phyloP scores from a whole-genome alignment of 2,329 filamentous ascomycete species.

The Alternaria longipes region DNA sequence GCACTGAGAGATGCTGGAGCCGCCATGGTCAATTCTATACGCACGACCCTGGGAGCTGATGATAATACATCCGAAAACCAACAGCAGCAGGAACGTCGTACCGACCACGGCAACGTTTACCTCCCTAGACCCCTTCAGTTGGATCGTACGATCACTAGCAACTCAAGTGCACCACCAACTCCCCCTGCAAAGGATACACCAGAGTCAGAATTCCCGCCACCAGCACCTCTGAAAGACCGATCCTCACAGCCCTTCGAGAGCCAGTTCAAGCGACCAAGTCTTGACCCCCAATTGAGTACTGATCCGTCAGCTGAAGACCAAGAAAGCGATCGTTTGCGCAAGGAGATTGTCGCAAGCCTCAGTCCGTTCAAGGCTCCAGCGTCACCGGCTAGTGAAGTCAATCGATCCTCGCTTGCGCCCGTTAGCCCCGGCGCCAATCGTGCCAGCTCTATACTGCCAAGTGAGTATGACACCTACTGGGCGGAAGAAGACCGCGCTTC shows the following conservation, averaged over 20 bases:
- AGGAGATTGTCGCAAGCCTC: constrained; percentile 78
- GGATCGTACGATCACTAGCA: constrained; percentile 48
- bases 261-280: constrained; percentile 33
- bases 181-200: constrained; percentile 58
- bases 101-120: constrained; percentile 46
- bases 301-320: constrained; percentile 65
- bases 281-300: constrained; percentile 56
- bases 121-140: constrained; percentile 50
- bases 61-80: constrained; percentile 30
- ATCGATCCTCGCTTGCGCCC: constrained; percentile 39
- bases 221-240: constrained; percentile 51
- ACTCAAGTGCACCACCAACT: constrained; percentile 55
- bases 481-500: constrained; percentile 57
- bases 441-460: constrained; percentile 71
- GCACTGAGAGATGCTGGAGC: constrained; percentile 58
- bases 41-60: constrained; percentile 48
- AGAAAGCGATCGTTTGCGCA: constrained; percentile 75
- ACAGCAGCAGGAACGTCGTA: constrained; percentile 13
- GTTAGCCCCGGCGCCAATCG: constrained; percentile 46
- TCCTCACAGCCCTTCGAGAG: constrained; percentile 30
- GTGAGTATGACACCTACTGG: constrained; percentile 75
- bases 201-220: constrained; percentile 40
- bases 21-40: constrained; percentile 59
- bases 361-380: constrained; percentile 48
- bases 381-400: constrained; percentile 27